A percentile compares a stretch with the other conserved stretches of the same genome.
phyloP scores from a whole-genome alignment of 495 filamentous ascomycete genomes.

The Bacidia rubella region DNA sequence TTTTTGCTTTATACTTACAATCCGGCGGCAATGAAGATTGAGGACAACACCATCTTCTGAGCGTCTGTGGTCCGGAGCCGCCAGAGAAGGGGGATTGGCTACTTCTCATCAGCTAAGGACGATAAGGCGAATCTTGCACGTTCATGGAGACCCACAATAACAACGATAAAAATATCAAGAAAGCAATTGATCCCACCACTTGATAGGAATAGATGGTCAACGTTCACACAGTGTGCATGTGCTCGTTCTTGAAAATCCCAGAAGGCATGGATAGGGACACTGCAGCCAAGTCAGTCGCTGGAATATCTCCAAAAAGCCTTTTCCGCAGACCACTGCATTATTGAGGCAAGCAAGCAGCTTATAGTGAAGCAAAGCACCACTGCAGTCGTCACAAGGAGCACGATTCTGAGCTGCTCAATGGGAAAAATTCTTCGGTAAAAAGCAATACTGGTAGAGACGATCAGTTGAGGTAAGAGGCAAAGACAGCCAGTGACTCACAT shows the following conservation, averaged over 20 bases:
- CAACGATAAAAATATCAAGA: slow-evolving; percentile 8
- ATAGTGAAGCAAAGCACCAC: slow-evolving; percentile 1
- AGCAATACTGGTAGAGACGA: background rate
- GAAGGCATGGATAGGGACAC: slow-evolving; percentile 9
- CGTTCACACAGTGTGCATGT: slow-evolving; percentile 6
- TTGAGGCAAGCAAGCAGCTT: background rate
- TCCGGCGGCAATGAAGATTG: slow-evolving; percentile 9
- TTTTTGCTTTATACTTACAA: slow-evolving; percentile 5
- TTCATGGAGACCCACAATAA: slow-evolving; percentile 6
- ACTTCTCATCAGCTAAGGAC: background rate
- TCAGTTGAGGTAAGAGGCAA: background rate
- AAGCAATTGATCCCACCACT: slow-evolving; percentile 9
- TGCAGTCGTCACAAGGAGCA: slow-evolving; percentile 5
- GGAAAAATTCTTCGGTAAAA: slow-evolving; percentile 15
- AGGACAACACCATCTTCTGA: slow-evolving; percentile 13
- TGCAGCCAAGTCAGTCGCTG: background rate
- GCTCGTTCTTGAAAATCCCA: slow-evolving; percentile 5
- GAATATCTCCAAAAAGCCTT: background rate
- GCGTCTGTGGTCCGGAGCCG: slow-evolving; percentile 7
- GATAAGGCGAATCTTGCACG: too few species aligned
- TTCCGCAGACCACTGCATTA: slow-evolving; percentile 12
- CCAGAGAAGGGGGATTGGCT: slow-evolving; percentile 17
- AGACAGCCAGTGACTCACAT: slow-evolving; percentile 7
- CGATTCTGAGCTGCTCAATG: slow-evolving; percentile 1
- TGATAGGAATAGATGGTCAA: slow-evolving; percentile 3